Evolutionary conservation across 306 rosid species (phyloP).

Genomic region (Quercus suber): DNA sequence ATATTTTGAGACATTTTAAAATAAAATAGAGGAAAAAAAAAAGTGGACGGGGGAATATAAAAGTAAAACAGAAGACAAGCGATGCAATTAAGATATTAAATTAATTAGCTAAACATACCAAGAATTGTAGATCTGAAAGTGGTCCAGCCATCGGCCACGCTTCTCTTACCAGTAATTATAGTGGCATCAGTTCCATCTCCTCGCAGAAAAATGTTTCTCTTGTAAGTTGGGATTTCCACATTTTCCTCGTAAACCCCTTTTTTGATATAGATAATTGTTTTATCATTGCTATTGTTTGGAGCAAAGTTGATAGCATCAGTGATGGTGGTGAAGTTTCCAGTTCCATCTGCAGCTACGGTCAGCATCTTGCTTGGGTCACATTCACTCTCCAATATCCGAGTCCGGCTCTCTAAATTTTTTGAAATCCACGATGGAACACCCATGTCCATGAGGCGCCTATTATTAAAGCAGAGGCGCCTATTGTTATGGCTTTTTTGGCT

Average conservation of each 20-base stretch:
- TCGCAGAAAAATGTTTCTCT: slow-evolving; percentile 57
- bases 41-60: too few relatives aligned
- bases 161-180: slow-evolving; percentile 55
- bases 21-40: too few relatives aligned
- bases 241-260: slow-evolving; percentile 63
- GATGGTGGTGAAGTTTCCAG: slow-evolving; percentile 63
- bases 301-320: slow-evolving; percentile 61
- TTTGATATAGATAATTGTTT: slow-evolving; percentile 54
- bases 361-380: slow-evolving; percentile 31
- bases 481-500: slow-evolving; percentile 11
- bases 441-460: slow-evolving; percentile 38
- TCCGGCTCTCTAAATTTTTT: too few relatives aligned
- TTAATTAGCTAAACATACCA: slow-evolving; percentile 29
- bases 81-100: neutral
- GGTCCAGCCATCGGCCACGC: slow-evolving; percentile 59
- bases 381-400: slow-evolving; percentile 34
- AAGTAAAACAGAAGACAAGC: too few relatives aligned
- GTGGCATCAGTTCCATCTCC: slow-evolving; percentile 79
- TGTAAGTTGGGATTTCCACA: slow-evolving; percentile 64
- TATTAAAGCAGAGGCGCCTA: neutral
- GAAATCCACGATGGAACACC: neutral
- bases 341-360: slow-evolving; percentile 69
- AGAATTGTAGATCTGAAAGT: slow-evolving; percentile 76
- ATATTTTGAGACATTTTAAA: too few relatives aligned
- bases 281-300: slow-evolving; percentile 60